Evolutionary conservation across 495 filamentous ascomycete species (phyloP).

Genomic region (Lineolata rhizophorae): DNA sequence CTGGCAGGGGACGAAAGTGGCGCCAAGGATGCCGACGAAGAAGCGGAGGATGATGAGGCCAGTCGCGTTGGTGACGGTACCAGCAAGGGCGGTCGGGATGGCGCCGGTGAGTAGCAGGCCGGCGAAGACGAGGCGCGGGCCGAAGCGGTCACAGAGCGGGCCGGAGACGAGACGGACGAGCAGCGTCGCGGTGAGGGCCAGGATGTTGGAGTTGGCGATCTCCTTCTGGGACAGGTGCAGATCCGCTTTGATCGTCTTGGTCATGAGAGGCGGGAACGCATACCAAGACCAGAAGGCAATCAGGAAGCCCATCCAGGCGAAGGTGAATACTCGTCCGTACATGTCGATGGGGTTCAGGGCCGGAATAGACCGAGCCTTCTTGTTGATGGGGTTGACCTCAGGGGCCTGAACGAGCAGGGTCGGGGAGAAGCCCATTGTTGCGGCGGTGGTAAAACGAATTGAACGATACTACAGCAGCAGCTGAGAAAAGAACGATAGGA

Average conservation of each 20-base stretch:
- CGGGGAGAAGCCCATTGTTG: not conserved
- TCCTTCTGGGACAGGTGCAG: constrained; percentile 47
- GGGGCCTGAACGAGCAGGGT: constrained; percentile 12
- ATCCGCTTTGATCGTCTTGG: constrained; percentile 30
- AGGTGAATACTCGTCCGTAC: constrained; percentile 10
- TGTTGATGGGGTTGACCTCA: constrained; percentile 21
- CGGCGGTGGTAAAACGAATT: too few relatives aligned
- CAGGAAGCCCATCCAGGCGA: constrained; percentile 45
- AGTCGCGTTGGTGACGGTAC: constrained; percentile 42
- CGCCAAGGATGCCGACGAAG: constrained; percentile 85
- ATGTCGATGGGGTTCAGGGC: constrained; percentile 11
- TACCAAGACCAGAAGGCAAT: constrained; percentile 83
- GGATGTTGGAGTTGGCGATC: constrained; percentile 78
- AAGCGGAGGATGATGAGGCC: constrained; percentile 67
- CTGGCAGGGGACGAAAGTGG: constrained; percentile 81
- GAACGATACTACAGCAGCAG: too few relatives aligned
- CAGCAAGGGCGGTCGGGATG: constrained; percentile 68
- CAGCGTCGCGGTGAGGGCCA: constrained; percentile 65
- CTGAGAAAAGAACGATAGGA: too few relatives aligned
- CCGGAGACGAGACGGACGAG: constrained; percentile 67
- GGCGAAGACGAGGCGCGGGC: constrained; percentile 64
- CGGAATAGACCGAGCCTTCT: constrained; percentile 14
- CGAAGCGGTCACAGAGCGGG: constrained; percentile 65
- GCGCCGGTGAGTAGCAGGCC: constrained; percentile 49
- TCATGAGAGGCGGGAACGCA: constrained; percentile 20